Evolutionary conservation across 495 filamentous ascomycete species (phyloP).

Genomic region (Penicillium steckii): DNA sequence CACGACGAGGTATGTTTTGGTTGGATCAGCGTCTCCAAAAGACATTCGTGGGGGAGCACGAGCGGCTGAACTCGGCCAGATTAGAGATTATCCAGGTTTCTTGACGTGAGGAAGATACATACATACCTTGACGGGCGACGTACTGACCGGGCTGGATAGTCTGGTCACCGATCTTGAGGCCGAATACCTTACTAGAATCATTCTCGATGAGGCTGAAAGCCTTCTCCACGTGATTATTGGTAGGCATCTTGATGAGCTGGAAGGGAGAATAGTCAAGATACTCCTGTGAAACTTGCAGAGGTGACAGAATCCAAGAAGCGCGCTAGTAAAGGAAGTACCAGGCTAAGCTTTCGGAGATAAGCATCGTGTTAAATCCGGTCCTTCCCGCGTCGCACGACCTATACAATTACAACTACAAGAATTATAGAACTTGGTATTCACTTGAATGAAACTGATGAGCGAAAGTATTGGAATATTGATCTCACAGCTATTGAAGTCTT

Average conservation of each 20-base stretch:
- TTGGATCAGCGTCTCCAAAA: constrained; percentile 17
- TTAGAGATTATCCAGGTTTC: not conserved
- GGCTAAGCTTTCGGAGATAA: not conserved
- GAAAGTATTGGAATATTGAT: too few species aligned
- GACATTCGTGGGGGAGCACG: constrained; percentile 27
- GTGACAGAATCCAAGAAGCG: too few species aligned
- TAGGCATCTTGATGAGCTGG: constrained; percentile 30
- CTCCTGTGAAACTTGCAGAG: too few species aligned
- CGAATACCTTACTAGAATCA: constrained; percentile 33
- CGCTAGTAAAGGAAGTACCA: not conserved
- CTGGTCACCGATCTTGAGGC: constrained; percentile 26
- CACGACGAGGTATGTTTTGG: constrained; percentile 45
- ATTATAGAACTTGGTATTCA: too few species aligned
- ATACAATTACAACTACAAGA: too few species aligned
- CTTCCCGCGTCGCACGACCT: not conserved
- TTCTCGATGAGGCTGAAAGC: constrained; percentile 33
- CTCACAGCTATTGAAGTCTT: too few species aligned
- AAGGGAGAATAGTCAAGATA: not conserved
- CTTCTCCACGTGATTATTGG: constrained; percentile 25
- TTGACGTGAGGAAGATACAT: not conserved
- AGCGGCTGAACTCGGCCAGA: constrained; percentile 23
- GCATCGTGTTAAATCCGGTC: not conserved
- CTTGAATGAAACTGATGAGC: too few species aligned
- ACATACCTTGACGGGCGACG: constrained; percentile 30
- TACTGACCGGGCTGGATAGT: constrained; percentile 30